phyloP scores from a whole-genome alignment of 805 yeast genomes.

The Tetrapisispora taiwanensis region DNA sequence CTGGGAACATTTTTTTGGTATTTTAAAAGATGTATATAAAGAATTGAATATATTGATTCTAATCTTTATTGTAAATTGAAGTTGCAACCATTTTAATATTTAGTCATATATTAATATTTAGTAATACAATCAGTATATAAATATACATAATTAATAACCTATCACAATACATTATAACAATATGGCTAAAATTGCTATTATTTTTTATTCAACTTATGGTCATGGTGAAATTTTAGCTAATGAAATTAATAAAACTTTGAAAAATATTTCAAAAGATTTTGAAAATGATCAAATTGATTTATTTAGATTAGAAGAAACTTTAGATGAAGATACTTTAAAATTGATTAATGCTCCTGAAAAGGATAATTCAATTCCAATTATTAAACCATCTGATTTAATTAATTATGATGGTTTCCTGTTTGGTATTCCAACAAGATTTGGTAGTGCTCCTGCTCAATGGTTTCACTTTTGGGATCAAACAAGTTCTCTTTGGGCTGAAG shows the following conservation, averaged over 20 bases:
- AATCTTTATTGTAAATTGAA: no score
- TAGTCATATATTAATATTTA: no score
- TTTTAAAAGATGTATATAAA: no score
- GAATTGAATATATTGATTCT: no score
- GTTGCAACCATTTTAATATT: no score
- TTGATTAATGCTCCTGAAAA: conserved; percentile 58
- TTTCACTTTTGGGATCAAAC: conserved; percentile 67
- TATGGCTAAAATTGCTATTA: conserved; percentile 36
- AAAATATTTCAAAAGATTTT: conserved; percentile 34
- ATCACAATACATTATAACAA: no score
- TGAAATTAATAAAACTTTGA: conserved; percentile 57
- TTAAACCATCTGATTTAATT: conserved; percentile 44
- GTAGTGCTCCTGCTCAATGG: conserved; percentile 69
- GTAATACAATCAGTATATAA: no score
- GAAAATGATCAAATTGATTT: conserved; percentile 63
- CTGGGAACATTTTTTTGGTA: no score
- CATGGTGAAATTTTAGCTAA: conserved; percentile 64
- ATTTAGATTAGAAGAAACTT: conserved; percentile 70
- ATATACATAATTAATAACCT: no score
- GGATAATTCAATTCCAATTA: conserved; percentile 43
- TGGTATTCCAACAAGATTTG: conserved; percentile 76
- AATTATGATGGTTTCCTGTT: conserved; percentile 65
- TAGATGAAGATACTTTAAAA: conserved; percentile 46
- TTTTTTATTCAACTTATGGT: conserved; percentile 68
- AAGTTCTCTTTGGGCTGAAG: conserved; percentile 66